Conservation (phyloP, 2,329 filamentous ascomycete genomes). For the Fusarium chaquense region DNA sequence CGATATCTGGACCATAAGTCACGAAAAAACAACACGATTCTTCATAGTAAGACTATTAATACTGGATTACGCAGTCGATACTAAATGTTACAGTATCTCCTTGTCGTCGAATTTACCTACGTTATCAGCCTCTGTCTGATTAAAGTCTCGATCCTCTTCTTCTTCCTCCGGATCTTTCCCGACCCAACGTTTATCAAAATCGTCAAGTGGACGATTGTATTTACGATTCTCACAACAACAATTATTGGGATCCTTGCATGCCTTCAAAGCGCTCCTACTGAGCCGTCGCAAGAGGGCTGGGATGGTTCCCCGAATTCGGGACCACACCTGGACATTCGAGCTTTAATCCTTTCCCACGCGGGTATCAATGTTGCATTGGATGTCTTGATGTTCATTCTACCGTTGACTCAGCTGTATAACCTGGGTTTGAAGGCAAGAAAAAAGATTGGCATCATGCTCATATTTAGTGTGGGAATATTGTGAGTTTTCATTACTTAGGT, state of each 20-base stretch:
- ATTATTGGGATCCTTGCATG: neutral
- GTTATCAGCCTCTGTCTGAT: neutral
- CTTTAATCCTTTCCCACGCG: constrained; percentile 2
- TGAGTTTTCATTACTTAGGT: neutral
- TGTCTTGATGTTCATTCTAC: constrained; percentile 15
- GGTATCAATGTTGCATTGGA: constrained; percentile 8
- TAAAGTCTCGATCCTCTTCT: constrained; percentile 16
- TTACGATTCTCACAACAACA: neutral
- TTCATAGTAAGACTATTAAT: neutral
- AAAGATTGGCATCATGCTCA: constrained; percentile 9
- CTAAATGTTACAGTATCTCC: neutral
- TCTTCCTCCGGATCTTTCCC: constrained; percentile 11
- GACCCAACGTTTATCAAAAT: neutral
- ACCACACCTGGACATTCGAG: neutral
- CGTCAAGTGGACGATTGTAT: neutral
- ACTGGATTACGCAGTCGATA: fast-evolving
- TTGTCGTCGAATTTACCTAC: neutral
- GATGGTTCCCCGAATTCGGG: neutral
- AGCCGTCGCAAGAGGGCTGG: constrained; percentile 8
- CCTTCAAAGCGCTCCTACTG: neutral
- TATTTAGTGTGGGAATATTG: constrained; percentile 13
- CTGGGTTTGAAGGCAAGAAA: neutral
- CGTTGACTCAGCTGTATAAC: constrained; percentile 2
- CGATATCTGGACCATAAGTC: neutral
- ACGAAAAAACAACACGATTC: neutral